Evolutionary conservation across 2,329 filamentous ascomycete genomes (phyloP).

Genomic region (Nemania sp.): DNA sequence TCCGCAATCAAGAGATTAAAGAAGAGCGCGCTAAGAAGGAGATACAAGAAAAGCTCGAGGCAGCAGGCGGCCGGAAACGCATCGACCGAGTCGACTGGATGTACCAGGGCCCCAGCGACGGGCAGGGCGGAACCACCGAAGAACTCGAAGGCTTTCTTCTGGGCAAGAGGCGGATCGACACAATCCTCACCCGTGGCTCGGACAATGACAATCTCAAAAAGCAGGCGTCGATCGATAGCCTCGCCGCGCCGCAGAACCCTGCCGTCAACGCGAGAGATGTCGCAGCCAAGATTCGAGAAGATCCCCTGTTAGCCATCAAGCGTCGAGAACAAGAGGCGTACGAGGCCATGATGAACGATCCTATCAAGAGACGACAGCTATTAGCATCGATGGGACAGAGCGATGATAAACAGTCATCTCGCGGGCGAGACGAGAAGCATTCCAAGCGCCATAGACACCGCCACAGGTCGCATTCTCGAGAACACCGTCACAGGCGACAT

Average conservation of each 20-base stretch:
- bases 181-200: conserved; percentile 75
- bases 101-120: conserved; percentile 85
- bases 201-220: conserved; percentile 83
- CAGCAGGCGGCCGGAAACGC: conserved; percentile 79
- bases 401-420: conserved; percentile 47
- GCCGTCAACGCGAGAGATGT: conserved; percentile 79
- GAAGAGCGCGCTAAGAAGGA: conserved; percentile 94
- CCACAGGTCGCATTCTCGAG: conserved; percentile 40
- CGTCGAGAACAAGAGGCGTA: conserved; percentile 84
- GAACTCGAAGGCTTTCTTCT: conserved; percentile 93
- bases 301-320: conserved; percentile 92
- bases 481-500: conserved; percentile 47
- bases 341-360: conserved; percentile 78
- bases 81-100: conserved; percentile 94
- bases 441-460: conserved; percentile 45
- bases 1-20: conserved; percentile 88
- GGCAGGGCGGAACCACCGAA: conserved; percentile 75
- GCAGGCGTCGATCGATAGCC: conserved; percentile 61
- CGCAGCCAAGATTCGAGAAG: conserved; percentile 82
- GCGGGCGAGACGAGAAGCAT: conserved; percentile 49
- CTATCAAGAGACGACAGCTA: conserved; percentile 67
- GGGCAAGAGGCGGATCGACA: conserved; percentile 90
- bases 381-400: conserved; percentile 64
- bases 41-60: conserved; percentile 85
- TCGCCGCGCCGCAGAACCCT: conserved; percentile 62